These are phyloP conservation scores for Croton laevigatus DNA, from an alignment of 441 rosid genomes.

Conservation along the genomic window DNA sequence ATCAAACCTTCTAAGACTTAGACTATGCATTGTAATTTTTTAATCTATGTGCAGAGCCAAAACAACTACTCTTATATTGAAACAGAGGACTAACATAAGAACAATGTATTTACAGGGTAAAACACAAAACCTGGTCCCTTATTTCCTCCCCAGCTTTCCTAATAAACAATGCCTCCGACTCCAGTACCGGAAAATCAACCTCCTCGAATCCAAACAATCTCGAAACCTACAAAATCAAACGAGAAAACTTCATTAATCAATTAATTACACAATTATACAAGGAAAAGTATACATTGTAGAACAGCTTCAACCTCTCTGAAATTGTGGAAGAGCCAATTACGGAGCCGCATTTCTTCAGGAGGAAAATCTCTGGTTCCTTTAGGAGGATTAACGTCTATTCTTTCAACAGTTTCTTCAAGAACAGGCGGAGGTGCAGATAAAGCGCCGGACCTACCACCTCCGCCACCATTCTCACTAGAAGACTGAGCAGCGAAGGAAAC, in stretches of 20 bases:
- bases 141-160: slow-evolving; percentile 94
- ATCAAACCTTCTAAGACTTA: too few relatives aligned
- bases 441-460: slow-evolving; percentile 60
- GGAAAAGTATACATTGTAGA: too few relatives aligned
- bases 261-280: neutral
- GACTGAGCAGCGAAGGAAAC: slow-evolving; percentile 33
- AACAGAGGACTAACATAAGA: neutral
- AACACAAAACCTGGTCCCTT: slow-evolving; percentile 62
- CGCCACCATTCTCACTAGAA: slow-evolving; percentile 15
- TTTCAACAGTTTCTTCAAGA: slow-evolving; percentile 36
- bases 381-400: slow-evolving; percentile 83
- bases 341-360: slow-evolving; percentile 90
- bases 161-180: slow-evolving; percentile 77
- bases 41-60: too few relatives aligned
- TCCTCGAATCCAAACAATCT: slow-evolving; percentile 75
- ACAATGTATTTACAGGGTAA: neutral
- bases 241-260: neutral
- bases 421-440: slow-evolving; percentile 36
- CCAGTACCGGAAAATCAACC: slow-evolving; percentile 80
- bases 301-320: slow-evolving; percentile 59
- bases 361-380: slow-evolving; percentile 92
- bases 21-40: too few relatives aligned
- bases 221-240: slow-evolving; percentile 50
- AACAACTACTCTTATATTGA: too few relatives aligned
- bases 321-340: slow-evolving; percentile 80